Base-by-base conservation (phyloP, 306 rosid species). In the Canavalia ensiformis region DNA sequence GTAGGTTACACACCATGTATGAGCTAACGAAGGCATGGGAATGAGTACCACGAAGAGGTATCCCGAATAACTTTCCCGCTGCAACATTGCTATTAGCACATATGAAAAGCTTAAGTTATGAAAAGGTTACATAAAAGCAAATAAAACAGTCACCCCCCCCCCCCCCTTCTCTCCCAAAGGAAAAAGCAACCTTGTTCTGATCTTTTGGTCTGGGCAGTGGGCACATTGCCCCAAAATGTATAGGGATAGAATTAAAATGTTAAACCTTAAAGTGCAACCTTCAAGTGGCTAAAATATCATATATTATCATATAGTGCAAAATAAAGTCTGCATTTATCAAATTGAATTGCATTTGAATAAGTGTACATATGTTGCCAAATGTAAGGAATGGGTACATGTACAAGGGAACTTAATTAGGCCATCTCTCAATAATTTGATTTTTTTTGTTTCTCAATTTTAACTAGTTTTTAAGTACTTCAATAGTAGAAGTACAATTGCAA, bases 1-100 rank as follows among this genome's bases (percentile, higher is more conserved):
- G 65, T 70, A 77, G 87, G 65, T 70, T 75, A 90, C 98, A 49
- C 55, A 96, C 99, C 98, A 93, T 89, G 83, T 88, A 96, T 75
- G 99, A 96, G 92, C 99, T 96, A 85, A 96, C 94, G 39, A 96
- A 96, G 82, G 99, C 99, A 93, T 96, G 99, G 57, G 99, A 96
- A 87, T 96, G 99, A 57, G 99, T 96, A 72, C 99, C 99, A 72
- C 97, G 94, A 65, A 96, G 97, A 31, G 99, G 98, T 79, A 96
- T 96, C 80, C 97, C 95, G 54, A 96, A 96, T 85, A 92, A 85
- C 87, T 84, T 93, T 84, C 99, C 99, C 68, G 99, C 99, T 41
- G 98, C 98, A 82, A 93, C 99, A 86, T 96, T 96, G 89, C 99
- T 96, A 87, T 78, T 82, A 79, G 65, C 72, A 86, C 81, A 81